Percentiles rank a stretch among this genome's conserved stretches.
Conservation (phyloP, 73 alveolate species). For the Blepharisma japonicum region DNA sequence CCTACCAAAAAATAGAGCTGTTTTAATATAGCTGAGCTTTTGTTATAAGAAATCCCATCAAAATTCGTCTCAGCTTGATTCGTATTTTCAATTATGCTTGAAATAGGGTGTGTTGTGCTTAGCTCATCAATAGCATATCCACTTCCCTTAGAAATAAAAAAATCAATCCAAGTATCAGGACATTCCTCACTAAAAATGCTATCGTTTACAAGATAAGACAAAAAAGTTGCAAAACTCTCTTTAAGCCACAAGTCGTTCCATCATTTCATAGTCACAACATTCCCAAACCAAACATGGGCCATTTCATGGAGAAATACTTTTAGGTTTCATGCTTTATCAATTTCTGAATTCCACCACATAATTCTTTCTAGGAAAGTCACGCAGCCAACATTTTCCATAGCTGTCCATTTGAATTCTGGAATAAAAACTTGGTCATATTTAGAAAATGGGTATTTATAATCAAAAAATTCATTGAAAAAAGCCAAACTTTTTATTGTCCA, state of each 20-base stretch:
- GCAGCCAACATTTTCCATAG: conserved; percentile 98
- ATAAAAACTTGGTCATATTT: conserved; percentile 93
- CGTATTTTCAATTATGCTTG: conserved; percentile 73
- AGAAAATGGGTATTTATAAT: conserved; percentile 83
- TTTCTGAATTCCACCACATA: conserved; percentile 74
- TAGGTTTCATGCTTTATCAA: conserved; percentile 25
- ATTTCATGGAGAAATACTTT: conserved; percentile 91
- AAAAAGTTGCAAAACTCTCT: conserved; percentile 86
- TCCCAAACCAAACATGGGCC: conserved; percentile 99
- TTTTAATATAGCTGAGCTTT: conserved; percentile 87
- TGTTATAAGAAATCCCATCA: conserved; percentile 92
- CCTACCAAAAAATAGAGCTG: conserved; percentile 81
- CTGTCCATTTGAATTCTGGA: conserved; percentile 95
- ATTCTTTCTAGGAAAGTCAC: conserved; percentile 92
- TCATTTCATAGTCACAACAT: conserved; percentile 98
- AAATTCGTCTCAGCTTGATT: conserved; percentile 85
- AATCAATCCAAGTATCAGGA: conserved; percentile 59
- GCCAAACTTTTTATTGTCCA: conserved; percentile 91
- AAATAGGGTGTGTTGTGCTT: conserved; percentile 91
- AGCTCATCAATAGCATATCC: conserved; percentile 87
- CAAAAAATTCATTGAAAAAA: conserved; percentile 89
- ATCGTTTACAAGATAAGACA: neutral
- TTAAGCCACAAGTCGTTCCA: conserved; percentile 98
- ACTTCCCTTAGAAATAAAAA: conserved; percentile 74
- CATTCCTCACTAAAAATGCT: neutral